Base-by-base conservation (phyloP, 2,329 filamentous ascomycete species). In the Diaporthe ampelina region DNA sequence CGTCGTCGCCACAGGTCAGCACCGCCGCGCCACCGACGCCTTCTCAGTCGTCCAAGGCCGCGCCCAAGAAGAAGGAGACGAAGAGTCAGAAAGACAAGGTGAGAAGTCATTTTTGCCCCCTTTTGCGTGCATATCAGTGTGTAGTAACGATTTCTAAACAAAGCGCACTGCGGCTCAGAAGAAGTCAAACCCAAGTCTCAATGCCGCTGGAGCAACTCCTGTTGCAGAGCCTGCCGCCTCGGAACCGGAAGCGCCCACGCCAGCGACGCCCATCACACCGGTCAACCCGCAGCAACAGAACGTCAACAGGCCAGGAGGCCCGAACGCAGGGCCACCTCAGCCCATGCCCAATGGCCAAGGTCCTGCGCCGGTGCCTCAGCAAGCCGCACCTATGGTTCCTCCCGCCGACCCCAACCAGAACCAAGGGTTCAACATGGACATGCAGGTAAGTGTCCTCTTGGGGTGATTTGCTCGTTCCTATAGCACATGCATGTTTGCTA, bases 1-100 rank as follows among this genome's bases (percentile, higher is more conserved):
- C 90, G 19, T 89, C 89, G 17, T 92, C 91, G 24, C 91, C 91
- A 32, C 91, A 92, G 78, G 88, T 90, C 77, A 88, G 88, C 76
- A 90, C 88, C 74, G 88, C 91, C 9, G 93, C 92, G 48, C 94
- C 94, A 0, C 94, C 94, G 1, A 97, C 94, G 5, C 94, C 94
- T 1, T 92, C 91, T 69, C 93, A 94, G 80, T 82, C 86, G 1
- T 92, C 91, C 80, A 96, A 96, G 86, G 84, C 92, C 5, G 91
- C 90, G 45, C 93, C 93, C 1, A 95, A 94, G 83, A 96, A 96
- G 89, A 94, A 94, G 86, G 91, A 91, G 43, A 85, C 84, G 7
- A 93, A 92, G 83, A 88, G 86, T 75, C 86, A 89, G 7, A 93
- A 92, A 83, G 86, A 84, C 73, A 94, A 94, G 91, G 93, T 94